These are phyloP conservation scores for Brassica nigra DNA, from an alignment of 345 rosid genomes.

Conservation along the genomic window DNA sequence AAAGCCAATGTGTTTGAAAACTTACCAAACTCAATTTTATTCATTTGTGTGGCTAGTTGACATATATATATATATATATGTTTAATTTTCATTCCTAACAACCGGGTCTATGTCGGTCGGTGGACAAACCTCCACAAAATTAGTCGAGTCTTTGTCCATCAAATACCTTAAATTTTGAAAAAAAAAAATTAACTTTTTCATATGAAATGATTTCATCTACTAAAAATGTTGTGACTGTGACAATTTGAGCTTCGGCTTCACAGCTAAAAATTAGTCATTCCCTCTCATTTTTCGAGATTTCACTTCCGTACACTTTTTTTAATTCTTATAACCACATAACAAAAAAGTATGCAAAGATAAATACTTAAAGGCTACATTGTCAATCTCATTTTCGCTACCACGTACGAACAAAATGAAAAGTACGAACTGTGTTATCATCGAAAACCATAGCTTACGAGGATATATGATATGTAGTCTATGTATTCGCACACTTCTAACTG, in stretches of 20 bases:
- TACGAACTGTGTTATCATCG: background rate
- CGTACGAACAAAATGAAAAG: background rate
- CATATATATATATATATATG: too few relatives aligned
- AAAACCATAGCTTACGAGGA: background rate
- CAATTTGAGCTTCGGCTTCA: conserved; percentile 15
- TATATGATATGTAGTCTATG: background rate
- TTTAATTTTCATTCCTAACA: too few relatives aligned
- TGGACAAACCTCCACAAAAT: too few relatives aligned
- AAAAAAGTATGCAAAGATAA: background rate
- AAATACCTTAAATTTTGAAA: too few relatives aligned
- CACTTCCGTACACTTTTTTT: conserved; percentile 24
- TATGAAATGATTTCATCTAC: background rate
- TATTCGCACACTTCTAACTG: background rate
- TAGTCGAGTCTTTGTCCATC: too few relatives aligned
- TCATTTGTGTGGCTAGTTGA: too few relatives aligned
- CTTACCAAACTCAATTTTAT: too few relatives aligned
- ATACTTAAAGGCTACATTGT: background rate
- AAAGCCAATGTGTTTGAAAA: too few relatives aligned
- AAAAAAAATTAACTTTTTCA: background rate
- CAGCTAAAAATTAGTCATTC: background rate
- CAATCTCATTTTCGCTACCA: too few relatives aligned
- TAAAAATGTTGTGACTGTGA: conserved; percentile 6
- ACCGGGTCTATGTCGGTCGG: too few relatives aligned
- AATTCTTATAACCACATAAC: background rate
- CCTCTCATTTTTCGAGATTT: conserved; percentile 11